Evolutionary conservation across 2,329 filamentous ascomycete genomes (phyloP), one percentile per base, ranked within the genome.

Genomic region (Hypoxylon sp.): DNA sequence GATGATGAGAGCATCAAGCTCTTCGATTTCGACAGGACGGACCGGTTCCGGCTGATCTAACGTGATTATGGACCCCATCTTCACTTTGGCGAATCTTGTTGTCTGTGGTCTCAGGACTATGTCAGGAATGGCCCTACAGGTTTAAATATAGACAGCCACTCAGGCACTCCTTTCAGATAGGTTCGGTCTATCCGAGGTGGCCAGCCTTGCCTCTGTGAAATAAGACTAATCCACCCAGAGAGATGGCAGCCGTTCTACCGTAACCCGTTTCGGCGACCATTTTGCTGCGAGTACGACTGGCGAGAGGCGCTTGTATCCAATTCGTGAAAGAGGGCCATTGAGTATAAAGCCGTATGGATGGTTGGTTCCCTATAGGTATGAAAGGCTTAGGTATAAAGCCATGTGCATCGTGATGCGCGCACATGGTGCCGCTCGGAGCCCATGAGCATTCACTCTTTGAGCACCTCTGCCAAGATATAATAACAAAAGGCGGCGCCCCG

Each of bases 1-100:
- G 17, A 81, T 73, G 34, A 81, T 71, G 20, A 80, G 70, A 56
- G 74, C 78, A 59, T 80, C 79, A 28, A 71, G 59, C 52, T 71
- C 69, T 28, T 64, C 54, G 28, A 59, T 39, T 26, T 64, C 54
- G 26, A 32, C 34, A 7, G 58, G 1, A 19, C 8, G n/a, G 19
- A n/a, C 37, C 11, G 37, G 37, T n/a, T 41, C n/a, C 4, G 6
- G 24, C 24, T 26, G n/a, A 19, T 13, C 37, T 6, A 41, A 41
- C 6, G 37, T 41, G 7, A 41, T 19, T 3, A 41, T 19, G 17
- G 37, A 67, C 54, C 58, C 64, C 64, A 67, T 67, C 26, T 57
- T 52, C 10, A 19, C 15, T 17, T 41, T 19, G 5, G 37, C 37
- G 6, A 19, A n/a, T 24, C 15, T 15, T 22, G 41, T 24, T 4